phyloP scores from a whole-genome alignment of 2,329 filamentous ascomycete species.

The Tolypocladium inflatum region DNA sequence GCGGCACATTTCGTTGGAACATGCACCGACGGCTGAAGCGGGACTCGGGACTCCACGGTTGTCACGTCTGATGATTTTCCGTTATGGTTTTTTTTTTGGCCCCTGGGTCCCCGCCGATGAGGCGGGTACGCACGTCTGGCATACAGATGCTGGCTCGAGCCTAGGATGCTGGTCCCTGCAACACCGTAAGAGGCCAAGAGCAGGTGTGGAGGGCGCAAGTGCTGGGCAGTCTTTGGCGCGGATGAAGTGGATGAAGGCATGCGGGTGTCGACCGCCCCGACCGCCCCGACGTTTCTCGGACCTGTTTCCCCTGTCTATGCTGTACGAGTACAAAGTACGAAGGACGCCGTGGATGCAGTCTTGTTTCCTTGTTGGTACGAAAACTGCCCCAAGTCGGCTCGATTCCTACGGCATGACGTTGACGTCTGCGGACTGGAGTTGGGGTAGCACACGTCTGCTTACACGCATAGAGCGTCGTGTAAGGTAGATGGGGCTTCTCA shows the following conservation, averaged over 20 bases:
- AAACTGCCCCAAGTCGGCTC: not conserved
- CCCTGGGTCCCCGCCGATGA: not conserved
- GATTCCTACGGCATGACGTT: not conserved
- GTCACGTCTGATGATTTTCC: not conserved
- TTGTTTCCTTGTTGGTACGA: not conserved
- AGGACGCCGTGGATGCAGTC: no score
- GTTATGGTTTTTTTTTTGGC: not conserved
- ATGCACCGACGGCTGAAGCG: not conserved
- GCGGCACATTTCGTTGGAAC: not conserved
- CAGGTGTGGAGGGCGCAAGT: not conserved
- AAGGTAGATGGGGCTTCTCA: not conserved
- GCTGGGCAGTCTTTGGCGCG: not conserved
- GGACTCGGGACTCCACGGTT: not conserved
- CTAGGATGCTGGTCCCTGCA: not conserved
- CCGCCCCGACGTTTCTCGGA: no score
- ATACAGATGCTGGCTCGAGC: not conserved
- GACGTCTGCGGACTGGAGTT: not conserved
- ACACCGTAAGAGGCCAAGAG: not conserved
- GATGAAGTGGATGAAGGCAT: not conserved
- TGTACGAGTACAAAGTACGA: no score
- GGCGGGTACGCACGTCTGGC: not conserved
- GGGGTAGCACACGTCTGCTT: not conserved
- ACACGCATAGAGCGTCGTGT: not conserved
- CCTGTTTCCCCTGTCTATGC: no score
- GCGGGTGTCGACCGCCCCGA: no score